These are phyloP conservation scores for Huntiella bhutanensis DNA, from an alignment of 2,329 filamentous ascomycete species.

Conservation along the genomic window DNA sequence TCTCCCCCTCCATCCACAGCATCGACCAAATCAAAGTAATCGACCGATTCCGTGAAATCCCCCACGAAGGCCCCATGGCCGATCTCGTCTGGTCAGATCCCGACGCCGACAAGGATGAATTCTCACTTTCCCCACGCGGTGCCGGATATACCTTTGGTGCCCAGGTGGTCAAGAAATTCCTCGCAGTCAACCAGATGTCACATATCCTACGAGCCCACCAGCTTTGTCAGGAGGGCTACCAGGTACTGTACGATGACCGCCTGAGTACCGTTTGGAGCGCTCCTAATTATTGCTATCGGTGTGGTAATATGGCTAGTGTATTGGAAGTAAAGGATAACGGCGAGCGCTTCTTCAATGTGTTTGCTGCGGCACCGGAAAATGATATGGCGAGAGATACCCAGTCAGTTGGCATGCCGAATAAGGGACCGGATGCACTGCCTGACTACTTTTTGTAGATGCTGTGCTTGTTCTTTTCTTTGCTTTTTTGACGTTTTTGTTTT, in stretches of 20 bases:
- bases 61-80: conserved; percentile 98
- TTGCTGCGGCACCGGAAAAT: conserved; percentile 91
- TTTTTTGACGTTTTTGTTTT: neutral
- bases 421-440: conserved; percentile 42
- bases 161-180: conserved; percentile 94
- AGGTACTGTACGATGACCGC: conserved; percentile 86
- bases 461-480: conserved; percentile 53
- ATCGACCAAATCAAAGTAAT: conserved; percentile 99
- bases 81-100: conserved; percentile 97
- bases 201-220: conserved; percentile 97
- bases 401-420: conserved; percentile 52
- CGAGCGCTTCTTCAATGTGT: conserved; percentile 92
- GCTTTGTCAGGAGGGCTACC: conserved; percentile 93
- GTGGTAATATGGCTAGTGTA: conserved; percentile 93
- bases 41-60: conserved; percentile 94
- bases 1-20: conserved; percentile 82
- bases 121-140: conserved; percentile 78
- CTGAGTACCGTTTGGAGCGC: conserved; percentile 96
- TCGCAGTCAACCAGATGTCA: conserved; percentile 93
- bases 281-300: conserved; percentile 88
- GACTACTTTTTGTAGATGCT: conserved; percentile 51
- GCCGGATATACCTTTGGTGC: conserved; percentile 96
- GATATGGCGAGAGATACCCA: conserved; percentile 77
- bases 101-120: conserved; percentile 92
- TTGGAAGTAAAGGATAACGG: conserved; percentile 87